Percentiles rank a stretch among this genome's conserved stretches.
Conservation (phyloP, 345 rosid species). For the Citrus hindsii region DNA sequence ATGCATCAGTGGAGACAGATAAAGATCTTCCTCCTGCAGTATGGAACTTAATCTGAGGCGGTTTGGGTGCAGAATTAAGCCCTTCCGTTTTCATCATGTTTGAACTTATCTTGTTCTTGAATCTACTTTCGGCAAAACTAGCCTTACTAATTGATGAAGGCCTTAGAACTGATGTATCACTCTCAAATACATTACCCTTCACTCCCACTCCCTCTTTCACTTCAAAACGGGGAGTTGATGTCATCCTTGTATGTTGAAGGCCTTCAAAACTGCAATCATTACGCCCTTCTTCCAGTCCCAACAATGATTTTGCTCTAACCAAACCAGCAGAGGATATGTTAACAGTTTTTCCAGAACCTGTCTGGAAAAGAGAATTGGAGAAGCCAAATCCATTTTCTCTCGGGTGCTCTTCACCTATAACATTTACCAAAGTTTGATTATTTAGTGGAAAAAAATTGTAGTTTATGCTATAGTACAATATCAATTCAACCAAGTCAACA, state of each 20-base stretch:
- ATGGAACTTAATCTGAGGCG: constrained; percentile 67
- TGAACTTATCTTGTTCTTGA: constrained; percentile 20
- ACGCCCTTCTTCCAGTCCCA: constrained; percentile 56
- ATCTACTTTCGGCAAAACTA: constrained; percentile 27
- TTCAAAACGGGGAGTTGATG: constrained; percentile 16
- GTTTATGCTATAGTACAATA: neutral
- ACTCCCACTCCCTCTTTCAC: constrained; percentile 14
- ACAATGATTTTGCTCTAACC: constrained; percentile 60
- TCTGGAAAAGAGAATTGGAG: constrained; percentile 57
- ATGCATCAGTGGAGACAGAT: constrained; percentile 81
- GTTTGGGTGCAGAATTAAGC: constrained; percentile 32
- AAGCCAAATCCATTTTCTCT: constrained; percentile 21
- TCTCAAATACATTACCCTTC: constrained; percentile 14
- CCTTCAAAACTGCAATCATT: constrained; percentile 25
- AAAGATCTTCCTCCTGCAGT: constrained; percentile 89
- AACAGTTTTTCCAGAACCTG: constrained; percentile 75
- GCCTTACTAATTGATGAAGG: constrained; percentile 26
- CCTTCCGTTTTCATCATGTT: constrained; percentile 25
- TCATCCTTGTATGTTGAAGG: constrained; percentile 27
- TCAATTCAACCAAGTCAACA: neutral
- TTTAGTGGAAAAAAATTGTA: neutral
- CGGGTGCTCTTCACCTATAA: constrained; percentile 33
- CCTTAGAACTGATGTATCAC: constrained; percentile 26
- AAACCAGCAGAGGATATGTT: constrained; percentile 63
- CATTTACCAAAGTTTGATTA: neutral